Evolutionary conservation across 176 grass and related monocot genomes (phyloP), one percentile per base, ranked within the genome.

Genomic region (Melocanna baccifera): DNA sequence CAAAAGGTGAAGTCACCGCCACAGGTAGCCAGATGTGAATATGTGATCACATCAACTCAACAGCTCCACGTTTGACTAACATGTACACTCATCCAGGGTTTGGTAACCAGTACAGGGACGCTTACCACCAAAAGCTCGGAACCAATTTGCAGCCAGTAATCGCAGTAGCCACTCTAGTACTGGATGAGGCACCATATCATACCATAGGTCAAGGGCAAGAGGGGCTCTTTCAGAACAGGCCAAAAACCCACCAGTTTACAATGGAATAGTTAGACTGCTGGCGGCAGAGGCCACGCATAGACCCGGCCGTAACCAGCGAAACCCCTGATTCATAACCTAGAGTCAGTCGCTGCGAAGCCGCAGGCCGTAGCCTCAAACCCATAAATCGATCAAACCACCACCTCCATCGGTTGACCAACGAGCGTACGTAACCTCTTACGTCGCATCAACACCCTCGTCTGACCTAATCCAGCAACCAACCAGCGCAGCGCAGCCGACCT

Each of bases 41-140:
- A 5, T 29, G 23, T 43, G 56, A 86, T 81, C 23, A 74, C 55
- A n/a, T n/a, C n/a, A n/a, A n/a, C n/a, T n/a, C n/a, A n/a, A 55
- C 48, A 77, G 9, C 52, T 48, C 57, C 45, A 65, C 73, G 68
- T 53, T 72, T 73, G 57, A 73, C 77, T 12, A 85, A 43, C 36
- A 34, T 46, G 72, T 45, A 43, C 34, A 57, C 71, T 19, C 22
- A 75, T 30, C 32, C 30, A 30, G 34, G 7, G 46, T 43, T 73
- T 14, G 43, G 22, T 22, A 73, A 72, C 16, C 12, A 71, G 32
- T 12, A 45, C 4, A 1, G 14, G 6, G 28, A 15, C 29, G 39
- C 16, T 72, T 23, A 3, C 22, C 2, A 9, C 69, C 53, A 86
- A 65, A 6, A 25, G 13, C 6, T 26, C 6, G 47, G 32, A 32